phyloP scores from a whole-genome alignment of 202 grass and related monocot species.

The Elaeis oleifera region DNA sequence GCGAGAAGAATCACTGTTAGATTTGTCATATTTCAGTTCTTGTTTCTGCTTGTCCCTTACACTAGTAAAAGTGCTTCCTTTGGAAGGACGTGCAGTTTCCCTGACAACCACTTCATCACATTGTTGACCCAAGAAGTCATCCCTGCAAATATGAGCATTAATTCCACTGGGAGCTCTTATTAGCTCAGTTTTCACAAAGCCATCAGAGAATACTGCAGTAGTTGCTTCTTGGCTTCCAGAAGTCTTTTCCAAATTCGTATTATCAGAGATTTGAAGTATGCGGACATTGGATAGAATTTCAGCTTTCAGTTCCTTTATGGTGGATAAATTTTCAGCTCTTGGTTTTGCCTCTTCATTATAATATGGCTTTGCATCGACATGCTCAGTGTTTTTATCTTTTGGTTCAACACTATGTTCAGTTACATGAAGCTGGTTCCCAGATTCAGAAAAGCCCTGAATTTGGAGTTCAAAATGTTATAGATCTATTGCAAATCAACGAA shows the following conservation, averaged over 20 bases:
- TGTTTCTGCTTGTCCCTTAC: slow-evolving; percentile 11
- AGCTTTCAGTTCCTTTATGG: slow-evolving; percentile 14
- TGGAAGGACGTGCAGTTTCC: slow-evolving; percentile 13
- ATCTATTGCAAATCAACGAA: no score
- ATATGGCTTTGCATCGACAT: slow-evolving; percentile 22
- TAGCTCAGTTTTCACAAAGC: slow-evolving; percentile 6
- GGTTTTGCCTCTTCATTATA: slow-evolving; percentile 19
- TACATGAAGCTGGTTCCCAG: slow-evolving; percentile 23
- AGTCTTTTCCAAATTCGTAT: slow-evolving; percentile 11
- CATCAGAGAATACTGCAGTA: slow-evolving; percentile 9
- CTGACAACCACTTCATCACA: slow-evolving; percentile 5
- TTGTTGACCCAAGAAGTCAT: slow-evolving; percentile 16
- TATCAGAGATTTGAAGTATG: neutral
- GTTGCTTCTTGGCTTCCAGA: slow-evolving; percentile 17
- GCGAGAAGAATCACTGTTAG: slow-evolving; percentile 24
- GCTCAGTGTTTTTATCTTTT: slow-evolving; percentile 20
- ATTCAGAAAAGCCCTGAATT: slow-evolving; percentile 25
- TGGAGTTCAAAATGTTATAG: slow-evolving; percentile 5
- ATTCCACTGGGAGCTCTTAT: neutral
- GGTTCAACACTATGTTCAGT: slow-evolving; percentile 7
- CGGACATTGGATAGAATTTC: neutral
- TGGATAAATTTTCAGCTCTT: slow-evolving; percentile 2
- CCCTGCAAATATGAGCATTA: neutral
- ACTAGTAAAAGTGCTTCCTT: slow-evolving; percentile 19
- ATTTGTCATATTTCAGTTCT: neutral